phyloP scores from a whole-genome alignment of 2,329 filamentous ascomycete genomes.

The Helicocarpus griseus region DNA sequence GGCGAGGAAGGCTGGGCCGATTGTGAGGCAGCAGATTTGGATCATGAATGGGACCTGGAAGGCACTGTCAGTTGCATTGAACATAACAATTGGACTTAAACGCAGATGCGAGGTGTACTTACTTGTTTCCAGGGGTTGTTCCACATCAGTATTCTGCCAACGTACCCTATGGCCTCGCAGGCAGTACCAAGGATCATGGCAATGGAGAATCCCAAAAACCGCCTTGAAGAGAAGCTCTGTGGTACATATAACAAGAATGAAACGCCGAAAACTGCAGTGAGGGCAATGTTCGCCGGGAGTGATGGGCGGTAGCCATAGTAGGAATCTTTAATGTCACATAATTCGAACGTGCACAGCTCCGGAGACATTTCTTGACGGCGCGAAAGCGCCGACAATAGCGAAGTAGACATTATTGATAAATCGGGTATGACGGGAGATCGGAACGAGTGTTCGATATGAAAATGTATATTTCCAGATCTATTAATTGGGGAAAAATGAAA shows the following conservation, averaged over 20 bases:
- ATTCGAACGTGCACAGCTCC: slow-evolving; percentile 11
- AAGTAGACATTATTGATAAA: slow-evolving; percentile 3
- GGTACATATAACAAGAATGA: slow-evolving; percentile 6
- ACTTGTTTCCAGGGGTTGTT: slow-evolving; percentile 34
- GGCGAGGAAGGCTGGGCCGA: slow-evolving; percentile 56
- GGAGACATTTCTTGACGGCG: background rate
- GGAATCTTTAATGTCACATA: slow-evolving; percentile 8
- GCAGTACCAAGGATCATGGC: slow-evolving; percentile 46
- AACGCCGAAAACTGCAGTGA: slow-evolving; percentile 8
- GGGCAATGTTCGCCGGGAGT: slow-evolving; percentile 7
- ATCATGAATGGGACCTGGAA: slow-evolving; percentile 23
- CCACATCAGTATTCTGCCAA: slow-evolving; percentile 47
- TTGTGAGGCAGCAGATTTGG: slow-evolving; percentile 44
- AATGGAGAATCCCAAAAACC: slow-evolving; percentile 17
- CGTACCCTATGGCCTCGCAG: slow-evolving; percentile 51
- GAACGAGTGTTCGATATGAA: background rate
- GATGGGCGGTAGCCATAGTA: slow-evolving; percentile 11
- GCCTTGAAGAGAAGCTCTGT: slow-evolving; percentile 6
- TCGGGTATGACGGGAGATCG: background rate
- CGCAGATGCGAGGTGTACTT: background rate
- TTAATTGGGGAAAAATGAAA: background rate
- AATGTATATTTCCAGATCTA: background rate
- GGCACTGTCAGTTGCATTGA: slow-evolving; percentile 16
- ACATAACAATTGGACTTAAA: background rate
- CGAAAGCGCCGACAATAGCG: background rate